A percentile compares a stretch with the other conserved stretches of the same genome.
phyloP scores from a whole-genome alignment of 495 filamentous ascomycete genomes.

The Articulospora tetracladia region DNA sequence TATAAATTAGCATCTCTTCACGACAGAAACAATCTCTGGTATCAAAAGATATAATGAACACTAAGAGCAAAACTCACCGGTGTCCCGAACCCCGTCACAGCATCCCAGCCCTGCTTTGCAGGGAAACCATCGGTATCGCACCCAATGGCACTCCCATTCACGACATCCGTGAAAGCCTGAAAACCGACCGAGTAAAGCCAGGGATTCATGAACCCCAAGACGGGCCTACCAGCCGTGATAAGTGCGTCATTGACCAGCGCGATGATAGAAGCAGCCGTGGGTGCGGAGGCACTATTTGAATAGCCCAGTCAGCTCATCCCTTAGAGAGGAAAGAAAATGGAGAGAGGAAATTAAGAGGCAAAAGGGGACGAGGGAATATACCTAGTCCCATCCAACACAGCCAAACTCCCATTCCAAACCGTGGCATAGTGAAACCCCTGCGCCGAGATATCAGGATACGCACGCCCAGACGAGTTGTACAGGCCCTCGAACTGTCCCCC shows the following conservation, averaged over 20 bases:
- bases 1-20: not conserved
- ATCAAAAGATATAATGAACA: not conserved
- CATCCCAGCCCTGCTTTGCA: constrained; percentile 56
- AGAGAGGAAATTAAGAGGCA: not conserved
- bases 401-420: constrained; percentile 32
- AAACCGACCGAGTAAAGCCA: constrained; percentile 51
- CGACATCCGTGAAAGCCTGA: constrained; percentile 55
- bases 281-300: constrained; percentile 24
- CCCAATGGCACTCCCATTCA: constrained; percentile 36
- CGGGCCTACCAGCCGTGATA: constrained; percentile 46
- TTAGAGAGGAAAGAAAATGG: not conserved
- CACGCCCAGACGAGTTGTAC: constrained; percentile 53
- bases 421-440: constrained; percentile 46
- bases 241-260: constrained; percentile 59
- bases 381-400: constrained; percentile 40
- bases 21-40: not conserved
- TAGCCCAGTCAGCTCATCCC: not conserved
- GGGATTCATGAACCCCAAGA: constrained; percentile 59
- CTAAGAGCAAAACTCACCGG: constrained; percentile 23
- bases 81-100: constrained; percentile 59
- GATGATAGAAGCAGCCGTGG: constrained; percentile 40
- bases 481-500: not conserved
- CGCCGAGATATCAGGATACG: constrained; percentile 67
- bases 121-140: constrained; percentile 52
- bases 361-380: not conserved